Percentiles rank a stretch among this genome's conserved stretches.
These are phyloP conservation scores for Podospora pseudocomata DNA, from an alignment of 495 filamentous ascomycete genomes.

Conservation along the genomic window DNA sequence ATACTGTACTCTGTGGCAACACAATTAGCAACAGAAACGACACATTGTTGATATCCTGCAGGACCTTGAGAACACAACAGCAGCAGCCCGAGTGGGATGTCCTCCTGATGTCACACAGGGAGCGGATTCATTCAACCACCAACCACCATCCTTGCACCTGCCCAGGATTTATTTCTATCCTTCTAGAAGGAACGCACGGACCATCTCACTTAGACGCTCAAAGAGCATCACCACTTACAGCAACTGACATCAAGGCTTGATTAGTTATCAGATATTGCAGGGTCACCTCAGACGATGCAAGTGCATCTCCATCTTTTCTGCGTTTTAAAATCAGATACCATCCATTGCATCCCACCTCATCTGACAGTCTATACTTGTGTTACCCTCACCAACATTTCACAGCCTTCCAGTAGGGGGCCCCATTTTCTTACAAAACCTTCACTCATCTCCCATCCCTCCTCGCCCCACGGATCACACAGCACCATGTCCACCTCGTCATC, in stretches of 20 bases:
- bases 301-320: background rate
- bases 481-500: background rate
- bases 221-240: background rate
- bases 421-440: background rate
- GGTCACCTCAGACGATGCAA: too few relatives aligned
- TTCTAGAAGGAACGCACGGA: background rate
- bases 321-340: background rate
- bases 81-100: background rate
- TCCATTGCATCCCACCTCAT: background rate
- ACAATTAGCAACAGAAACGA: constrained; percentile 29
- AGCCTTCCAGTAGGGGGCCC: background rate
- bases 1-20: constrained; percentile 16
- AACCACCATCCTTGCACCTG: background rate
- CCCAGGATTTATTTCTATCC: background rate
- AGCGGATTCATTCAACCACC: constrained; percentile 1
- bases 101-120: background rate
- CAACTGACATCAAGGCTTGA: background rate
- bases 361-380: background rate
- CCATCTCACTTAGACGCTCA: background rate
- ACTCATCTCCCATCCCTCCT: background rate
- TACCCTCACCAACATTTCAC: background rate
- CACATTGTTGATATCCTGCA: background rate
- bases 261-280: background rate
- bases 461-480: background rate
- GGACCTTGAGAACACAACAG: background rate